Evolutionary conservation across 305 asterid species (phyloP).

Genomic region (Fraxinus albicans): DNA sequence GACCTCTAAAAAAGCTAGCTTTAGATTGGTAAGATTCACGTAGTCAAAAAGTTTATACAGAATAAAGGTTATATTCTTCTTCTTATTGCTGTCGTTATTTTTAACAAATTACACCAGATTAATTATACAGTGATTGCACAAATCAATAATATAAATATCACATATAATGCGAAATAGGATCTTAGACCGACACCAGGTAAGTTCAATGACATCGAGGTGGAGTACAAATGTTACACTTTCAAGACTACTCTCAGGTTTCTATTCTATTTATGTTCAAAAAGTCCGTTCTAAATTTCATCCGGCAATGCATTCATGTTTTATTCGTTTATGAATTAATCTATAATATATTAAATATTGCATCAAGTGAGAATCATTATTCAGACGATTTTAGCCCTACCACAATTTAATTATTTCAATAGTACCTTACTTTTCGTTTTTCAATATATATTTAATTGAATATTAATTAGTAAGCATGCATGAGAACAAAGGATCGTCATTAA

Average conservation of each 20-base stretch:
- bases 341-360: no score
- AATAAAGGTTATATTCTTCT: background rate
- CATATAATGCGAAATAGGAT: background rate
- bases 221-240: background rate
- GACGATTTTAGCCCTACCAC: no score
- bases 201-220: background rate
- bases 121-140: background rate
- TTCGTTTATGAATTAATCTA: background rate
- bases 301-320: conserved; percentile 2
- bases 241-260: background rate
- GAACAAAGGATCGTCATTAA: no score
- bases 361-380: no score
- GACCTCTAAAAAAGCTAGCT: background rate
- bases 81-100: background rate
- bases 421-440: no score
- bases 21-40: background rate
- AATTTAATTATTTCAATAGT: no score
- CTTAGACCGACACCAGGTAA: background rate
- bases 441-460: no score
- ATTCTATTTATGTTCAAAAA: background rate
- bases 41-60: background rate
- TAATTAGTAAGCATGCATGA: no score
- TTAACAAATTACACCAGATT: background rate
- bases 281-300: background rate
- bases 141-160: background rate